phyloP scores from a whole-genome alignment of 768 basidiomycete genomes.

The Panaeolus papilionaceus region DNA sequence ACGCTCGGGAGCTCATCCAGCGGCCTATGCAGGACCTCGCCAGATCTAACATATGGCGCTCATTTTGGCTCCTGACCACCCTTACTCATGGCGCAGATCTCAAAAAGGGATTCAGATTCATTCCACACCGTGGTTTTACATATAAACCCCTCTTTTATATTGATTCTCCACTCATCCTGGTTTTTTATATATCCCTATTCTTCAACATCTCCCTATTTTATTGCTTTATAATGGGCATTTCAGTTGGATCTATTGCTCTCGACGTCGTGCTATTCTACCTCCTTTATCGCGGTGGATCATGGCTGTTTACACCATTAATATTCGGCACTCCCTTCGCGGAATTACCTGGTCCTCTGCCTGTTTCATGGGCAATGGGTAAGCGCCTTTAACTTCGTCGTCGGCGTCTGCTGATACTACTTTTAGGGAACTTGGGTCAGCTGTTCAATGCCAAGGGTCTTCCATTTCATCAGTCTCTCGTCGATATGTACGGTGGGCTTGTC shows the following conservation, averaged over 20 bases:
- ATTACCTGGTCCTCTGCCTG: slow-evolving; percentile 39
- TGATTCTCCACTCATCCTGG: not conserved
- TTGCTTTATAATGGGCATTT: not conserved
- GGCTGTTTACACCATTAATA: slow-evolving; percentile 1
- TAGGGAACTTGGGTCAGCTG: slow-evolving; percentile 49
- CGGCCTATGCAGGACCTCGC: not conserved
- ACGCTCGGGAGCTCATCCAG: not conserved
- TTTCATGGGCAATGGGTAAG: slow-evolving; percentile 43
- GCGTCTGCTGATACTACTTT: not conserved
- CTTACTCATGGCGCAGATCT: not conserved
- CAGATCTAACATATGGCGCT: not conserved
- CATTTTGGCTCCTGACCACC: not conserved
- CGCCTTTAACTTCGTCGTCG: not conserved
- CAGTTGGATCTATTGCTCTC: not conserved
- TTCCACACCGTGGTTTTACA: not conserved
- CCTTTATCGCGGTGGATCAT: slow-evolving; percentile 5
- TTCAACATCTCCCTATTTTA: not conserved
- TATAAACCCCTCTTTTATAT: not conserved
- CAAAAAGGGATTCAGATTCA: not conserved
- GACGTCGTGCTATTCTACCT: not conserved
- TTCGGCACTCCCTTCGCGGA: slow-evolving; percentile 26
- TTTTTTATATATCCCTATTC: not conserved
- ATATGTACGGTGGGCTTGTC: slow-evolving; percentile 48
- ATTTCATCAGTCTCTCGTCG: slow-evolving; percentile 45
- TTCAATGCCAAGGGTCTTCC: slow-evolving; percentile 50